Percentiles rank a stretch among this genome's conserved stretches.
phyloP scores from a whole-genome alignment of 345 rosid genomes.

The Sonneratia alba region DNA sequence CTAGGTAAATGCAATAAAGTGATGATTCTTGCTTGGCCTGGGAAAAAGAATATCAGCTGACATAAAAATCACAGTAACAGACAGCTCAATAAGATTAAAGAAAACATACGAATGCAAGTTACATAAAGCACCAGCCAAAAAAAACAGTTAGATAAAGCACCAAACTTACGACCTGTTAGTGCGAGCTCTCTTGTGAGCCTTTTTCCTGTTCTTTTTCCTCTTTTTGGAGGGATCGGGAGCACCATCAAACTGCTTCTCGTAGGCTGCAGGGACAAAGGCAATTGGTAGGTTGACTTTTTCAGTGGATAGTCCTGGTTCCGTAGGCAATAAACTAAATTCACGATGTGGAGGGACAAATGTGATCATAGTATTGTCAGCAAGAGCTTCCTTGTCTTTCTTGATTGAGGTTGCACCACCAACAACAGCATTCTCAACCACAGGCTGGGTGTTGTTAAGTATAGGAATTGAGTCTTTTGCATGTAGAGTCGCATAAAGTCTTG shows the following conservation, averaged over 20 bases:
- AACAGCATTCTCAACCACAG: neutral
- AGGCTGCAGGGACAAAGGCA: conserved; percentile 12
- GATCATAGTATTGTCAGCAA: conserved; percentile 10
- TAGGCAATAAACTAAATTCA: neutral
- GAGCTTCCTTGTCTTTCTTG: neutral
- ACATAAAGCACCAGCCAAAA: too few relatives aligned
- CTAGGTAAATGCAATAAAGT: too few relatives aligned
- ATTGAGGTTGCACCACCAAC: neutral
- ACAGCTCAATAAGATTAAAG: neutral
- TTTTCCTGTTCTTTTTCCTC: conserved; percentile 11
- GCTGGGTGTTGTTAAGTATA: neutral
- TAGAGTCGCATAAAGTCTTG: conserved; percentile 18
- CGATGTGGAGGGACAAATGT: conserved; percentile 8
- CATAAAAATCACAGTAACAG: neutral
- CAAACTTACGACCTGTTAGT: neutral
- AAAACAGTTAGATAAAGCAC: neutral
- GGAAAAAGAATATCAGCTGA: neutral
- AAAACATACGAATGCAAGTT: neutral
- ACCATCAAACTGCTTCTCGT: neutral
- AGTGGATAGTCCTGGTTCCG: neutral
- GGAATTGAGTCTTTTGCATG: conserved; percentile 10
- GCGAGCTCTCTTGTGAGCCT: conserved; percentile 10
- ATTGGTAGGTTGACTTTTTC: conserved; percentile 16
- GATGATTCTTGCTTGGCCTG: too few relatives aligned
- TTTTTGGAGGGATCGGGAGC: conserved; percentile 5